A percentile compares a stretch with the other conserved stretches of the same genome.
Evolutionary conservation across 306 rosid genomes (phyloP).

Genomic region (Fagus crenata): DNA sequence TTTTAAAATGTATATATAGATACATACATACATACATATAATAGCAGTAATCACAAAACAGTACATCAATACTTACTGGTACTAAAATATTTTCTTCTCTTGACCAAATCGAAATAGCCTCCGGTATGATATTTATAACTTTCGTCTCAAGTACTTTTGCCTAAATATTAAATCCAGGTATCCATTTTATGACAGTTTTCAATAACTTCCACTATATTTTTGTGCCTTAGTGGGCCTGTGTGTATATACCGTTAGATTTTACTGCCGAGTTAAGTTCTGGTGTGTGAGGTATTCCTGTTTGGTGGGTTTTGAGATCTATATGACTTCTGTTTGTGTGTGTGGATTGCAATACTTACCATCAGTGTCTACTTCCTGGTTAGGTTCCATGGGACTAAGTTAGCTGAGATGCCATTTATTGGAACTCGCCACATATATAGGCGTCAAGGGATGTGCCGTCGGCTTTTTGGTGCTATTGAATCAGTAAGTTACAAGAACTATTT

Average conservation of each 20-base stretch:
- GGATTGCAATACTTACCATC: constrained; percentile 17
- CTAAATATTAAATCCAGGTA: too few species aligned
- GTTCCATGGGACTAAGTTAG: constrained; percentile 93
- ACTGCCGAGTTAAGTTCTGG: not conserved
- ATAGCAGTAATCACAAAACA: too few species aligned
- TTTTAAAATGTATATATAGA: too few species aligned
- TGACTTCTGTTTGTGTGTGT: constrained; percentile 1
- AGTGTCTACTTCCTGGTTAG: constrained; percentile 42
- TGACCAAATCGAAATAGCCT: too few species aligned
- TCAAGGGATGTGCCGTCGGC: constrained; percentile 99
- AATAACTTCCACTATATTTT: too few species aligned
- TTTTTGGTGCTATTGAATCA: constrained; percentile 80
- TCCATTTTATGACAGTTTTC: too few species aligned
- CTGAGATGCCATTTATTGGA: constrained; percentile 98
- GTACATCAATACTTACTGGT: too few species aligned
- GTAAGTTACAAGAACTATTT: constrained; percentile 48
- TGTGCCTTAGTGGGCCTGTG: too few species aligned
- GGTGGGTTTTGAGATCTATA: constrained; percentile 8
- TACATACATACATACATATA: too few species aligned
- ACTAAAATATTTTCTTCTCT: too few species aligned
- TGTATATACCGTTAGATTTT: not conserved
- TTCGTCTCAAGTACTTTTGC: too few species aligned
- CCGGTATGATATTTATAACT: too few species aligned
- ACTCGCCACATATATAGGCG: constrained; percentile 94
- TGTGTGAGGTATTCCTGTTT: constrained; percentile 1